These are phyloP conservation scores for Microbotryomycetes sp. DNA, from an alignment of 1,284 basidiomycete species.

Conservation along the genomic window DNA sequence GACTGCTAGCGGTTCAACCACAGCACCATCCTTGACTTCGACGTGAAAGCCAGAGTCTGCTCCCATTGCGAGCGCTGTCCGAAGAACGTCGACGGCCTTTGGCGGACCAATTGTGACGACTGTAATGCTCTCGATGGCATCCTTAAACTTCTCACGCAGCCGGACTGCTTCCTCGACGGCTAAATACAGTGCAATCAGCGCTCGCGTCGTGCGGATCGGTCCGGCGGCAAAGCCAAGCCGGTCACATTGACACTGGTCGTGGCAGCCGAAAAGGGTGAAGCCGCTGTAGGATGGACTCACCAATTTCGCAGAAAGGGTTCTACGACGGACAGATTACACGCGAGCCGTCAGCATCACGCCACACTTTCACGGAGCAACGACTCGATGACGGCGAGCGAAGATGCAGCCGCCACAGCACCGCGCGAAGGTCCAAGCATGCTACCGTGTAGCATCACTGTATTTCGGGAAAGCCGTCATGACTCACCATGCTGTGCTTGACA, in stretches of 20 bases:
- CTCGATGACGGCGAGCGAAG: neutral
- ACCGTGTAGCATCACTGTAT: no score
- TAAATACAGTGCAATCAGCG: constrained; percentile 44
- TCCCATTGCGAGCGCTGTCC: constrained; percentile 96
- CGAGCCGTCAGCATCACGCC: neutral
- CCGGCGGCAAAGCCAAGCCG: neutral
- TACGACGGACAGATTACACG: no score
- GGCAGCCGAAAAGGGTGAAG: neutral
- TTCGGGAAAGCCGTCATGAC: no score
- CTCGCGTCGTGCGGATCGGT: no score
- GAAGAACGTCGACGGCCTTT: constrained; percentile 82
- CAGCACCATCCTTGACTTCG: constrained; percentile 61
- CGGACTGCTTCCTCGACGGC: constrained; percentile 97
- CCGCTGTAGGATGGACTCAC: no score
- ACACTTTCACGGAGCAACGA: constrained; percentile 1
- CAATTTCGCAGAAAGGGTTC: constrained; percentile 97
- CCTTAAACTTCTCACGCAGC: constrained; percentile 69
- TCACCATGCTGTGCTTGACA: constrained; percentile 94
- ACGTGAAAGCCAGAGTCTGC: constrained; percentile 91
- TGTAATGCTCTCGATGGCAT: constrained; percentile 72
- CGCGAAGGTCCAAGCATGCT: neutral
- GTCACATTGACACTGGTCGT: neutral
- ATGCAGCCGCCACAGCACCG: neutral
- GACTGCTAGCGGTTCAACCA: constrained; percentile 77
- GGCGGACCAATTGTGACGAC: constrained; percentile 87